Base-by-base conservation (phyloP, 2,329 filamentous ascomycete genomes). In the Colletotrichum agaves region DNA sequence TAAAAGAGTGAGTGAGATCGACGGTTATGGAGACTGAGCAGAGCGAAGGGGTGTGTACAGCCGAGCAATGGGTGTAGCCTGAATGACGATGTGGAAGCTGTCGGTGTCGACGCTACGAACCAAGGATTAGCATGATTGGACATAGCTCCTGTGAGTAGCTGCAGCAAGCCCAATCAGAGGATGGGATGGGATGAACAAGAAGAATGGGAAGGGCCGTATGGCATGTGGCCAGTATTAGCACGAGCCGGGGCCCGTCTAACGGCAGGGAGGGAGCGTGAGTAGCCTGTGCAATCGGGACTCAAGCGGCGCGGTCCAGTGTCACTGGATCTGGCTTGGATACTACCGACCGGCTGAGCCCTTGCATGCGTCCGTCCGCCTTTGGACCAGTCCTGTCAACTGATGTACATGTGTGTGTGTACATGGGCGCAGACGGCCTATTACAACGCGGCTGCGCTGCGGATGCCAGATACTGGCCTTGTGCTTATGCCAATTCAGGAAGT, bases 281-380 rank as follows among this genome's bases (percentile, higher is more conserved):
- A 69, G 49, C 52, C 50, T 55, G 61, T 59, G 66, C 69, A 66
- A 69, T 69, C 60, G 65, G 66, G 60, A 70, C 17, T 58, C 64
- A 64, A 64, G 64, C 64, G 60, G 58, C 50, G 31, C 43, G 49
- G 46, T 59, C 61, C 65, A 67, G 65, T 60, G 61, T 67, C 65
- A 67, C 65, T 67, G 67, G 56, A 70, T 68, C 64, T 68, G 47
- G 67, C 60, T 55, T 67, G 55, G 43, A 53, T 61, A 63, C 61
- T 63, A 53, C 44, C 64, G 66, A 63, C 60, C 66, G 65, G 65
- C 69, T 70, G 69, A 69, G 62, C 69, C 69, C 69, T 70, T 69
- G 69, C 61, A 68, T 60, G 56, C 57, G 52, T 69, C 69, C 69
- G 65, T 60, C 65, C 56, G 67, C 56, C 41, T 46, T 39, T n/a